Base-by-base conservation (phyloP, 1,284 basidiomycete genomes). In the Earliella scabrosa region DNA sequence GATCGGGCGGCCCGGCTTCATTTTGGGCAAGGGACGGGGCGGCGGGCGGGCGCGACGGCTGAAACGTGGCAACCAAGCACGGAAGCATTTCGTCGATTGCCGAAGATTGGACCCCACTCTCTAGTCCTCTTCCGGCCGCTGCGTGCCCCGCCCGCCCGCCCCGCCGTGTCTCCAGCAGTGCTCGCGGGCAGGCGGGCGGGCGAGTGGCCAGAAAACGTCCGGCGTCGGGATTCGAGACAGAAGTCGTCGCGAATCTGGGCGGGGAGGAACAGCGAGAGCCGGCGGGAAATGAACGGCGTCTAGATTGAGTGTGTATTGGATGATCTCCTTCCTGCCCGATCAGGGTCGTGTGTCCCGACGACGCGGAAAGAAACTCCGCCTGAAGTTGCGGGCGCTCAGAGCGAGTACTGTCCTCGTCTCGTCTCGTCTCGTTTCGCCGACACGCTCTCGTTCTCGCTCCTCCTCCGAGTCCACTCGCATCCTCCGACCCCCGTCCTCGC, bases 261-360 rank as follows among this genome's bases (percentile, higher is more conserved):
- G n/a, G n/a, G n/a, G 27, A 41, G 32, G 44, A 39, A 14, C 31
- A 18, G 26, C 21, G 39, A 26, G 31, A 32, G 52, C 51, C 48
- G 52, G 49, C 59, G 52, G 45, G 41, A 32, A 16, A 8, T 4
- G 24, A n/a, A 52, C 20, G 53, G 60, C 56, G 60, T 38, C 41
- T 61, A 61, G 60, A 61, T 61, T 61, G 60, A 61, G 60, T 58
- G 43, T 44, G 39, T 29, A 41, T 31, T 44, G 39, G 45, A 32
- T 54, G 59, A 61, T 61, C 56, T 51, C 20, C 52, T 48, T 21
- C 47, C 41, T 38, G 40, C 50, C 56, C 39, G 34, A 49, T 55
- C 20, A 40, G 60, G 60, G 36, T 51, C 14, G 16, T 14, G 29
- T 16, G 14, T 26, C 20, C 59, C 59, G 11, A 10, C 3, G 24